Percentiles rank a stretch among this genome's conserved stretches.
phyloP scores from a whole-genome alignment of 2,329 filamentous ascomycete genomes.

The Westerdykella aurantiaca region DNA sequence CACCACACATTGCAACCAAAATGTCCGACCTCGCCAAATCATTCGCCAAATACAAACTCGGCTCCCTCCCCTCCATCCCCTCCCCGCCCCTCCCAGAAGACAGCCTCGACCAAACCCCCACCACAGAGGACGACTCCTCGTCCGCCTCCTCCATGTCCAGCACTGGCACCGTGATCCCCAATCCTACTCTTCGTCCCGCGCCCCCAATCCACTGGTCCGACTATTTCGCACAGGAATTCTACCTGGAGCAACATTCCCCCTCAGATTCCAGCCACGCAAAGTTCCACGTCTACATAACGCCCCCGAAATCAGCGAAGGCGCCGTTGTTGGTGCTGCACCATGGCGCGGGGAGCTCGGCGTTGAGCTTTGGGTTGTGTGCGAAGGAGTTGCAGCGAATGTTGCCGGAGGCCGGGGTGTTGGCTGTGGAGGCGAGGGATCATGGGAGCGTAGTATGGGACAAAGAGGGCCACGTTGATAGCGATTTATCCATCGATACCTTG shows the following conservation, averaged over 20 bases:
- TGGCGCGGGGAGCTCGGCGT: slow-evolving; percentile 84
- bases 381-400: slow-evolving; percentile 70
- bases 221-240: slow-evolving; percentile 86
- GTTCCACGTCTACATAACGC: slow-evolving; percentile 84
- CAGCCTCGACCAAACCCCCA: slow-evolving; percentile 42
- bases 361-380: slow-evolving; percentile 82
- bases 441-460: slow-evolving; percentile 55
- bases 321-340: slow-evolving; percentile 93
- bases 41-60: slow-evolving; percentile 71
- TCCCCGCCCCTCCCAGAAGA: slow-evolving; percentile 47
- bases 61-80: slow-evolving; percentile 50
- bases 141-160: slow-evolving; percentile 81
- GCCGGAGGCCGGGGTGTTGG: slow-evolving; percentile 75
- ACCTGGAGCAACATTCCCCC: slow-evolving; percentile 50
- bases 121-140: slow-evolving; percentile 44
- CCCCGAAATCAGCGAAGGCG: slow-evolving; percentile 60
- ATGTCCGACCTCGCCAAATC: slow-evolving; percentile 81
- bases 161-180: slow-evolving; percentile 83
- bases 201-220: slow-evolving; percentile 73
- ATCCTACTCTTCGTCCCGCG: slow-evolving; percentile 58
- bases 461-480: slow-evolving; percentile 42
- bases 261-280: slow-evolving; percentile 45
- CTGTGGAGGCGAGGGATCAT: slow-evolving; percentile 80
- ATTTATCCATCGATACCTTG: slow-evolving; percentile 69
- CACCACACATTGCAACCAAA: slow-evolving; percentile 2